A percentile compares a stretch with the other conserved stretches of the same genome.
phyloP scores from a whole-genome alignment of 2,329 filamentous ascomycete species.

The Stachybotrys echinatus region DNA sequence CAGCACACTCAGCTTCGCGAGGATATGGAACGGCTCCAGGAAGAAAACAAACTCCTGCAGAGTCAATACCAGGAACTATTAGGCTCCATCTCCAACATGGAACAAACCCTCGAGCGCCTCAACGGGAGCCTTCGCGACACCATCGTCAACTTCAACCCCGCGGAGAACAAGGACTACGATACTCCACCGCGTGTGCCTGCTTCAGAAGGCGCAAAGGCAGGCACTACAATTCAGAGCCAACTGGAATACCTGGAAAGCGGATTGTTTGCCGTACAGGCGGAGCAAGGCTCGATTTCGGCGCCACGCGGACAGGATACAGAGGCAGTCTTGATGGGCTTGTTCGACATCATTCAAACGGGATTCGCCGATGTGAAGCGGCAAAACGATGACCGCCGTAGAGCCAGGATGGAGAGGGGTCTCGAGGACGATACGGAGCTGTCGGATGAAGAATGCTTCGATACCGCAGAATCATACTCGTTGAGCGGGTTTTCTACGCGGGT shows the following conservation, averaged over 20 bases:
- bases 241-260: slow-evolving; percentile 67
- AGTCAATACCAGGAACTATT: slow-evolving; percentile 24
- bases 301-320: slow-evolving; percentile 42
- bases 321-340: slow-evolving; percentile 45
- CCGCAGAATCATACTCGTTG: slow-evolving; percentile 63
- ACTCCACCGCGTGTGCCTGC: slow-evolving; percentile 30
- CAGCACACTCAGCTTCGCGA: slow-evolving; percentile 45
- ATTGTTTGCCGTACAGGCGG: slow-evolving; percentile 54
- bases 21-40: slow-evolving; percentile 39
- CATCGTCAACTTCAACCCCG: slow-evolving; percentile 58
- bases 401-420: slow-evolving; percentile 51
- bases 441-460: slow-evolving; percentile 54
- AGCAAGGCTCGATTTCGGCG: slow-evolving; percentile 44
- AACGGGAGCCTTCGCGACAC: slow-evolving; percentile 63
- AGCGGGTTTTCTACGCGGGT: slow-evolving; percentile 73
- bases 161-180: slow-evolving; percentile 40
- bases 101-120: slow-evolving; percentile 60
- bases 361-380: slow-evolving; percentile 50
- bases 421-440: slow-evolving; percentile 56
- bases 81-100: slow-evolving; percentile 54
- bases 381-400: slow-evolving; percentile 47
- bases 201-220: slow-evolving; percentile 29
- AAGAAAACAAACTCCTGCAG: slow-evolving; percentile 36
- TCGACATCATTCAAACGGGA: slow-evolving; percentile 47
- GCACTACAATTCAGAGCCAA: slow-evolving; percentile 48